Conservation (phyloP, 495 filamentous ascomycete species). For the Tirmania nivea region DNA sequence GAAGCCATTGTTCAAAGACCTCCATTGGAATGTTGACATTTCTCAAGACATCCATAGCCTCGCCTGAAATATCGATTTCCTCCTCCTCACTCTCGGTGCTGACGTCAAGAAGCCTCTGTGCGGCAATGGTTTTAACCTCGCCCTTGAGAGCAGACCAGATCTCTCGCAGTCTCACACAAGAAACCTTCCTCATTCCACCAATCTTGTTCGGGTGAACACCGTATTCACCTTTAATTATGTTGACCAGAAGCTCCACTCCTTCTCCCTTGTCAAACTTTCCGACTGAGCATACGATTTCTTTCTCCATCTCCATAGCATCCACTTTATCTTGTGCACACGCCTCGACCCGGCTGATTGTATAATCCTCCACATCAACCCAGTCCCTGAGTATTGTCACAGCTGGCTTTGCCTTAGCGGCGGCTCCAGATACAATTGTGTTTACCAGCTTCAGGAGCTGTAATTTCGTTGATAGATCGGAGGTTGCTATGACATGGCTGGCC, state of each 20-base stretch:
- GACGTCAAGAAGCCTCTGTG: slow-evolving; percentile 38
- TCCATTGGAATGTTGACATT: slow-evolving; percentile 45
- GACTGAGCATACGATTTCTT: slow-evolving; percentile 37
- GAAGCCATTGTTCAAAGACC: slow-evolving; percentile 28
- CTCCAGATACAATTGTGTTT: not conserved
- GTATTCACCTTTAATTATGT: slow-evolving; percentile 23
- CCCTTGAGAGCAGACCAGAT: slow-evolving; percentile 22
- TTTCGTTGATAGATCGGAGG: slow-evolving; percentile 42
- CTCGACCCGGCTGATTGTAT: slow-evolving; percentile 20
- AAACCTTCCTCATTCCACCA: not conserved
- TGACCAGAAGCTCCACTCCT: slow-evolving; percentile 37
- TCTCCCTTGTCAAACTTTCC: slow-evolving; percentile 39
- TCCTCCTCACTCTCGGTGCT: slow-evolving; percentile 3
- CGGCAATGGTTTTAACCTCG: slow-evolving; percentile 35
- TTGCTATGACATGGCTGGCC: slow-evolving; percentile 42
- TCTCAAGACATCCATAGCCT: slow-evolving; percentile 36
- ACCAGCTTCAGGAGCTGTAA: not conserved
- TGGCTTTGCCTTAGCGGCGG: not conserved
- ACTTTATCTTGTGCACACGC: slow-evolving; percentile 37
- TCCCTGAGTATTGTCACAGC: slow-evolving; percentile 34
- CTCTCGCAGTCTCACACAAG: not conserved
- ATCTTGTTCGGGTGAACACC: not conserved
- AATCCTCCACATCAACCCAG: slow-evolving; percentile 28
- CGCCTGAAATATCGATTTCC: slow-evolving; percentile 15
- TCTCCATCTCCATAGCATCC: slow-evolving; percentile 34